Evolutionary conservation across 2,329 filamentous ascomycete genomes (phyloP).

Genomic region (Aspergillus unguis): DNA sequence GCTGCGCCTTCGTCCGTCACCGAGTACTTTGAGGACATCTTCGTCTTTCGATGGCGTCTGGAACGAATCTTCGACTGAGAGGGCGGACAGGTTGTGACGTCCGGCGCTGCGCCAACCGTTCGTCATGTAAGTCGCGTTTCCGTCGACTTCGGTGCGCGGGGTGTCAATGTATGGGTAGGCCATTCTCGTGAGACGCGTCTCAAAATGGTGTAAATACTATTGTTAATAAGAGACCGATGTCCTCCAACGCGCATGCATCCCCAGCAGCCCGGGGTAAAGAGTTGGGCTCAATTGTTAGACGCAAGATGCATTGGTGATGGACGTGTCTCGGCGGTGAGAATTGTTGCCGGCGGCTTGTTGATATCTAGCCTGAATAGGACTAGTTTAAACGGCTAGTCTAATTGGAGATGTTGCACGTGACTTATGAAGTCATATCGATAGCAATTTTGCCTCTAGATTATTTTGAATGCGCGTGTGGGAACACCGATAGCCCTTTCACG

Average conservation of each 20-base stretch:
- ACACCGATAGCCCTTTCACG: not conserved
- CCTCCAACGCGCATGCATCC: constrained; percentile 29
- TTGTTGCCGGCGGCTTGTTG: constrained; percentile 34
- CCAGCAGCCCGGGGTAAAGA: constrained; percentile 8
- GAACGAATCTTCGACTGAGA: constrained; percentile 86
- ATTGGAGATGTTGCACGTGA: constrained; percentile 23
- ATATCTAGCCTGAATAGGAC: constrained; percentile 37
- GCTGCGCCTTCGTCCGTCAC: constrained; percentile 57
- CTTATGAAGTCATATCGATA: constrained; percentile 35
- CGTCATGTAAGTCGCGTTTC: constrained; percentile 77
- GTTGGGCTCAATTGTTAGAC: constrained; percentile 7
- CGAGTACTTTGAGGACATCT: constrained; percentile 72
- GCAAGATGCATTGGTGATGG: constrained; percentile 17
- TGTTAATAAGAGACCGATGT: not conserved
- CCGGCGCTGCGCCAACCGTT: constrained; percentile 57
- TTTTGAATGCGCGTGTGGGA: not conserved
- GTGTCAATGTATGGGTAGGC: constrained; percentile 72
- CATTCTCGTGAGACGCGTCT: constrained; percentile 49
- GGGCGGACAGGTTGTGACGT: constrained; percentile 43
- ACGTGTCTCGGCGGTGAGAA: constrained; percentile 36
- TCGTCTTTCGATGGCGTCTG: constrained; percentile 73
- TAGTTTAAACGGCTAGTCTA: constrained; percentile 23
- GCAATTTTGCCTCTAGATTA: constrained; percentile 14
- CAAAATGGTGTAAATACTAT: constrained; percentile 8
- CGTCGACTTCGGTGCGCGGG: constrained; percentile 72